A percentile compares a stretch with the other conserved stretches of the same genome.
Conservation (phyloP, 495 filamentous ascomycete species). For the Aspergillus panamensis region DNA sequence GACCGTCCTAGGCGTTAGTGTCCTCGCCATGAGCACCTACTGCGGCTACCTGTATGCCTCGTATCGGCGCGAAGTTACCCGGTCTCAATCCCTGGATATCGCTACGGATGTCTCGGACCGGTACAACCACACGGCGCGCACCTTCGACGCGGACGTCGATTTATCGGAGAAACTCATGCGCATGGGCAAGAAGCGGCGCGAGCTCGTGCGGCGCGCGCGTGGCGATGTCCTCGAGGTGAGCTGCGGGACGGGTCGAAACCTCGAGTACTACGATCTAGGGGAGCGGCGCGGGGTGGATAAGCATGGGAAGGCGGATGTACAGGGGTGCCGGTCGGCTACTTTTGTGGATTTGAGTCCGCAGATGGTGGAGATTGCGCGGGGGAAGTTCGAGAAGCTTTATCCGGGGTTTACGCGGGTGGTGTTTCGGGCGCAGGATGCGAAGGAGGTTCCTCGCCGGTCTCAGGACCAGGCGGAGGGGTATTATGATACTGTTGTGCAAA, state of each 20-base stretch:
- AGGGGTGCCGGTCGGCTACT: conserved; percentile 49
- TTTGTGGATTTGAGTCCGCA: conserved; percentile 60
- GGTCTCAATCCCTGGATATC: conserved; percentile 35
- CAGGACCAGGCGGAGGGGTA: conserved; percentile 15
- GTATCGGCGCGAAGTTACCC: conserved; percentile 37
- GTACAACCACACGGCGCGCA: conserved; percentile 53
- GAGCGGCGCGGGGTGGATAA: conserved; percentile 71
- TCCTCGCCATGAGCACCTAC: conserved; percentile 49
- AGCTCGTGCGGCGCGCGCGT: conserved; percentile 56
- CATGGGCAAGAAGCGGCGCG: conserved; percentile 56
- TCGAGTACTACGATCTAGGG: conserved; percentile 63
- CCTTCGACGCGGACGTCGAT: conserved; percentile 63
- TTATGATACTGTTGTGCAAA: conserved; percentile 88
- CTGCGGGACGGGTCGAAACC: conserved; percentile 87
- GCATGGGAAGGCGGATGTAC: conserved; percentile 32
- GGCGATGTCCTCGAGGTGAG: conserved; percentile 88
- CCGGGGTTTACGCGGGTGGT: conserved; percentile 41
- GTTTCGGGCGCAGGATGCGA: conserved; percentile 44
- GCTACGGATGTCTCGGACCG: conserved; percentile 53
- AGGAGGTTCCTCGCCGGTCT: conserved; percentile 14
- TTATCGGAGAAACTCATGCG: conserved; percentile 64
- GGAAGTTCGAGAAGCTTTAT: conserved; percentile 54
- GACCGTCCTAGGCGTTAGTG: conserved; percentile 42
- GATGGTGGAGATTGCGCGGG: conserved; percentile 60
- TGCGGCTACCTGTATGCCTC: conserved; percentile 50